Percentiles rank a stretch among this genome's conserved stretches.
phyloP scores from a whole-genome alignment of 352 stramenopile genomes.

The Phytophthora meadii region DNA sequence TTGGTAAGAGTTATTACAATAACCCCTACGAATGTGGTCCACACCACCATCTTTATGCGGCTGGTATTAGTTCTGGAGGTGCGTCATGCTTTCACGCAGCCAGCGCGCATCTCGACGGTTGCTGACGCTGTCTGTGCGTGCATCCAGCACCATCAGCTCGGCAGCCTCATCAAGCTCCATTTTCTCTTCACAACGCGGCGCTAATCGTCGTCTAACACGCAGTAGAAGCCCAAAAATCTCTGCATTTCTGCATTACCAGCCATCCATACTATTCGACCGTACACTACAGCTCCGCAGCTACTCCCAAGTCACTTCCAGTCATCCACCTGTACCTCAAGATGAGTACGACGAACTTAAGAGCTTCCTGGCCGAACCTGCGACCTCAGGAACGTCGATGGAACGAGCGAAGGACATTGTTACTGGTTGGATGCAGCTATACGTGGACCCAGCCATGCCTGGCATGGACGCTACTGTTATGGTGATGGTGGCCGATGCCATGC shows the following conservation, averaged over 20 bases:
- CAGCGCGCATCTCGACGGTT: slow-evolving; percentile 27
- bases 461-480: slow-evolving; percentile 81
- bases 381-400: slow-evolving; percentile 36
- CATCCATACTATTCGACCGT: slow-evolving; percentile 4
- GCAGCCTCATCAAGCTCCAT: neutral
- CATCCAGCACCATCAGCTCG: slow-evolving; percentile 1
- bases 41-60: slow-evolving; percentile 24
- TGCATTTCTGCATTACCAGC: neutral
- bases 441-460: slow-evolving; percentile 71
- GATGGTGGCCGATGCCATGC: slow-evolving; percentile 73
- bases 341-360: slow-evolving; percentile 72
- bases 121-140: slow-evolving; percentile 25
- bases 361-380: slow-evolving; percentile 60
- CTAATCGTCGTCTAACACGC: slow-evolving; percentile 9
- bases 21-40: slow-evolving; percentile 1
- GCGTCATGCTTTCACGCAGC: slow-evolving; percentile 27
- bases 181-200: slow-evolving; percentile 10
- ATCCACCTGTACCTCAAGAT: slow-evolving; percentile 38
- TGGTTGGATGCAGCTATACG: slow-evolving; percentile 61
- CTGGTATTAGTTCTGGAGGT: slow-evolving; percentile 28
- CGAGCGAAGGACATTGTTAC: slow-evolving; percentile 52
- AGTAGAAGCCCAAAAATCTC: slow-evolving; percentile 13
- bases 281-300: slow-evolving; percentile 23
- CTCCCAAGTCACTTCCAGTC: slow-evolving; percentile 19
- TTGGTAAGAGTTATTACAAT: too few relatives aligned